These are phyloP conservation scores for Neurospora discreta DNA, from an alignment of 495 filamentous ascomycete genomes.

Conservation along the genomic window DNA sequence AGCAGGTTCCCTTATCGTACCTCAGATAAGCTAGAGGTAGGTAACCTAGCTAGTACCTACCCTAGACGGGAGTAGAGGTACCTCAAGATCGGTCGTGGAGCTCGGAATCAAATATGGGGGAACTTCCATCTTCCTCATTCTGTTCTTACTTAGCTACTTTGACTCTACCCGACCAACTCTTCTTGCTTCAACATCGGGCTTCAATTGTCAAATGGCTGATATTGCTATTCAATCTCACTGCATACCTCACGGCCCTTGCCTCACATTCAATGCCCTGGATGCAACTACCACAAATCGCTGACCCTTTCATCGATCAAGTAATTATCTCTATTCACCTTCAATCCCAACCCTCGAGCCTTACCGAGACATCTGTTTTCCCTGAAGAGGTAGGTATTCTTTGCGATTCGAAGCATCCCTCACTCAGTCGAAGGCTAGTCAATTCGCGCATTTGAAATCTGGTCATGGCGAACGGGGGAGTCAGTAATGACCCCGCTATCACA, in stretches of 20 bases:
- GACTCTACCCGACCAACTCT: not conserved
- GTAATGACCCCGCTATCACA: no score
- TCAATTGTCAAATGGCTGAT: not conserved
- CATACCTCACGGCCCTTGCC: not conserved
- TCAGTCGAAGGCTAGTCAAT: no score
- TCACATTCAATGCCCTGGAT: not conserved
- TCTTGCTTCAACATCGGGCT: not conserved
- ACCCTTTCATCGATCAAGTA: not conserved
- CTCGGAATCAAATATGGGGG: not conserved
- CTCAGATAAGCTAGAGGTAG: not conserved
- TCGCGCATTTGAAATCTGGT: no score
- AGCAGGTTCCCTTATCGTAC: not conserved
- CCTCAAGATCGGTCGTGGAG: no score
- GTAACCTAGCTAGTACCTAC: no score
- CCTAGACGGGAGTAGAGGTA: no score
- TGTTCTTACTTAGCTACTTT: not conserved
- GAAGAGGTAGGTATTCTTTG: not conserved
- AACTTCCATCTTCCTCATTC: not conserved
- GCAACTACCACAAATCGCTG: not conserved
- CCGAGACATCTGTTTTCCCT: not conserved
- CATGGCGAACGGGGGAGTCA: no score
- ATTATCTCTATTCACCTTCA: not conserved
- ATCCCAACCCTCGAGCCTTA: not conserved
- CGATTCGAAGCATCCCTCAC: no score
- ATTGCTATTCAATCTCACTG: not conserved